A percentile compares a stretch with the other conserved stretches of the same genome.
Conservation (phyloP, 73 alveolate genomes). For the Paramecium octaurelia region DNA sequence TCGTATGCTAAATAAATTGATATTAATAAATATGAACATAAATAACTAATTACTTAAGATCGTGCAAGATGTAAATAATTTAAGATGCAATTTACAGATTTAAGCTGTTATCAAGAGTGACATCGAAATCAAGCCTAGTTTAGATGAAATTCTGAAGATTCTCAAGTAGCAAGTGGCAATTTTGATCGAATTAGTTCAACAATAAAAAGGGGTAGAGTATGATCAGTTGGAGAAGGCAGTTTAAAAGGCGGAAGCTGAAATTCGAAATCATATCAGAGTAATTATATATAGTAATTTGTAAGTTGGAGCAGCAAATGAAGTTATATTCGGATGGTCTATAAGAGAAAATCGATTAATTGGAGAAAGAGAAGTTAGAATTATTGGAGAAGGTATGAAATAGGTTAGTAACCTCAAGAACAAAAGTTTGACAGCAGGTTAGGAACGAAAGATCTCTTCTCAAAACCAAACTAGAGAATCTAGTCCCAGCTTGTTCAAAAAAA, state of each 20-base stretch:
- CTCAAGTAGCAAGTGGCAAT: neutral
- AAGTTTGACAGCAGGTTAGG: neutral
- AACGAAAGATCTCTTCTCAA: neutral
- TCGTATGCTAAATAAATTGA: neutral
- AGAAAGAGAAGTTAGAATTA: neutral
- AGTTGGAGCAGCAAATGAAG: constrained; percentile 5
- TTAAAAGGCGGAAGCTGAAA: constrained; percentile 9
- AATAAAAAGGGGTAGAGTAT: neutral
- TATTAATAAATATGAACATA: neutral
- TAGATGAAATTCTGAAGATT: neutral
- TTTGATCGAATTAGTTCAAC: neutral
- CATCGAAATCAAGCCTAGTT: neutral
- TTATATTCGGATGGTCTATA: neutral
- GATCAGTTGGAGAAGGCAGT: constrained; percentile 17
- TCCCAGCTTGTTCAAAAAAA: neutral
- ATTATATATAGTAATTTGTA: neutral
- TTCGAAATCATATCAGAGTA: neutral
- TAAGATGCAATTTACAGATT: neutral
- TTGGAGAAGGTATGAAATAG: neutral
- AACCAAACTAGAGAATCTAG: neutral
- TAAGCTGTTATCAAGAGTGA: neutral
- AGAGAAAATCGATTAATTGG: neutral
- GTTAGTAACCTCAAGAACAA: neutral
- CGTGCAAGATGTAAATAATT: neutral
- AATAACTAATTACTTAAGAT: constrained; percentile 11